phyloP scores from a whole-genome alignment of 2,329 filamentous ascomycete species.

The Phoma herbarum region DNA sequence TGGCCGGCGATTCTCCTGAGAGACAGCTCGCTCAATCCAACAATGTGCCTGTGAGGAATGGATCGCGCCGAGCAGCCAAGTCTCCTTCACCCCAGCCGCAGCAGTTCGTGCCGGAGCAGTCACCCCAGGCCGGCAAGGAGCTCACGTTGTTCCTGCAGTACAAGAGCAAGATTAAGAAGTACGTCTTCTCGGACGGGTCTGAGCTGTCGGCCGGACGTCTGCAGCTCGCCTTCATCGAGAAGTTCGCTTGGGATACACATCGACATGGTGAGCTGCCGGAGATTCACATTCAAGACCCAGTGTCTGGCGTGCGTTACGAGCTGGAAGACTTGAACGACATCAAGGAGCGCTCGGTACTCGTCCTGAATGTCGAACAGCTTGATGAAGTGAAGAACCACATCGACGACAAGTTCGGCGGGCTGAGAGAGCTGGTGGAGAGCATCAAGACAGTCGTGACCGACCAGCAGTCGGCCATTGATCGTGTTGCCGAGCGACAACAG shows the following conservation, averaged over 20 bases:
- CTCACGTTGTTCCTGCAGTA: slow-evolving; percentile 95
- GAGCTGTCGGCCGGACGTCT: slow-evolving; percentile 87
- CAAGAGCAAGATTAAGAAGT: slow-evolving; percentile 97
- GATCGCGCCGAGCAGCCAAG: slow-evolving; percentile 44
- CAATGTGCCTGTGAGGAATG: slow-evolving; percentile 37
- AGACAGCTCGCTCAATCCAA: slow-evolving; percentile 33
- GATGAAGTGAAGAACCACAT: slow-evolving; percentile 98
- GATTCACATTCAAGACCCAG: slow-evolving; percentile 95
- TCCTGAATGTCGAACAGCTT: slow-evolving; percentile 88
- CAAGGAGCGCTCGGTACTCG: slow-evolving; percentile 94
- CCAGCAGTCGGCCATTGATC: slow-evolving; percentile 81
- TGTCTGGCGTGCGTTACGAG: slow-evolving; percentile 96
- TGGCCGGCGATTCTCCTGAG: slow-evolving; percentile 35
- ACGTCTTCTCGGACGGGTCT: slow-evolving; percentile 83
- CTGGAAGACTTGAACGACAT: slow-evolving; percentile 92
- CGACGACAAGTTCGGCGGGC: slow-evolving; percentile 84
- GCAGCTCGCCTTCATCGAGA: slow-evolving; percentile 97
- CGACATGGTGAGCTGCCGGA: slow-evolving; percentile 95
- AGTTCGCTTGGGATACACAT: slow-evolving; percentile 98
- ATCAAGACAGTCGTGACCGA: slow-evolving; percentile 85
- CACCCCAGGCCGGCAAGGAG: slow-evolving; percentile 82
- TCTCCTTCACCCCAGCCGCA: slow-evolving; percentile 53
- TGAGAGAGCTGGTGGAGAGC: slow-evolving; percentile 84
- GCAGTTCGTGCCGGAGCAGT: slow-evolving; percentile 61
- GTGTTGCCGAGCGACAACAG: slow-evolving; percentile 89